Base-by-base conservation (phyloP, 2,329 filamentous ascomycete genomes). In the Phialophora tarda region DNA sequence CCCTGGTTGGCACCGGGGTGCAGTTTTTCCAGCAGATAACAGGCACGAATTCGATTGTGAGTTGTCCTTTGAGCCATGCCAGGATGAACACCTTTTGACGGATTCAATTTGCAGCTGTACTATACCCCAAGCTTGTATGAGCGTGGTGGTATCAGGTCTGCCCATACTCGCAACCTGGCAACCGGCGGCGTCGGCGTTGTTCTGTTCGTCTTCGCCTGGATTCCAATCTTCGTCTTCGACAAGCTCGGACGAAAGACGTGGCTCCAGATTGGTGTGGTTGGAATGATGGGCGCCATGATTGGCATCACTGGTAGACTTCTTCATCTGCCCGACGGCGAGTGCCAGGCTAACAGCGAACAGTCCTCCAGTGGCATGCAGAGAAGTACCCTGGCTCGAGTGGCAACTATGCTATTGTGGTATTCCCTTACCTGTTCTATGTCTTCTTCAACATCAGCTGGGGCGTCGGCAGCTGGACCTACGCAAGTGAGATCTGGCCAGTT, bases 321-420 rank as follows among this genome's bases (percentile, higher is more conserved):
- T 12, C 14, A 26, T 57, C 59, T 34, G 48, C 62, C 14, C 32
- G 32, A 34, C 32, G 32, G 10, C 32, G 32, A 34, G 32, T 34
- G 4, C 32, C 32, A 34, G 3, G 32, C 32, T 34, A 34, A 34
- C 32, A 34, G 32, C 32, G 10, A 11, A 11, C 32, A 34, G 32
- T 34, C 10, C 32, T 34, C 32, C 32, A 34, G 32, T 34, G 32
- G 32, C 32, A 34, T 8, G 32, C 32, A 34, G 57, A 70, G 78
- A 54, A 71, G 61, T 47, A 79, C 78, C 47, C 67, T 58, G 76
- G 78, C 8, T 74, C 82, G 10, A 79, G 80, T 11, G 78, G 78
- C 14, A 81, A 79, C 67, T 79, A 82, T 4, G 78, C 80, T 51
- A 81, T 83, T 76, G 80, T 81, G 71, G 82, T 82, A 41, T 75